These are phyloP conservation scores for Pythium chondricola DNA, from an alignment of 352 stramenopile species.

Conservation along the genomic window DNA sequence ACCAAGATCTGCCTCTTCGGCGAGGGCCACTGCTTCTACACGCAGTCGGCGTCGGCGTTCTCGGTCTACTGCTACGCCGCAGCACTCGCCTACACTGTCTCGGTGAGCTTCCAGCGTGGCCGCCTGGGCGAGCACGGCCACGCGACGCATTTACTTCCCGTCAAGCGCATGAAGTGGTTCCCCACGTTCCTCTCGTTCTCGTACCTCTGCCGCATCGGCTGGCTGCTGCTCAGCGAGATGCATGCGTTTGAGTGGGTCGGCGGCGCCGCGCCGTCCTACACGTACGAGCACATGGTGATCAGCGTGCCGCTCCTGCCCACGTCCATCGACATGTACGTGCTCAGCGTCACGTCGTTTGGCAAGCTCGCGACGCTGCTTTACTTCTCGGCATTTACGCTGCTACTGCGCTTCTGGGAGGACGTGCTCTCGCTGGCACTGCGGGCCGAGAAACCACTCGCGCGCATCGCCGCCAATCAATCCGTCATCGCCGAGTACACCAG, in stretches of 20 bases:
- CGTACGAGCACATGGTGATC: slow-evolving; percentile 73
- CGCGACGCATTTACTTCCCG: slow-evolving; percentile 67
- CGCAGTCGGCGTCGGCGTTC: slow-evolving; percentile 51
- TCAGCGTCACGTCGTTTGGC: slow-evolving; percentile 67
- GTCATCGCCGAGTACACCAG: slow-evolving; percentile 67
- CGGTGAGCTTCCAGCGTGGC: slow-evolving; percentile 61
- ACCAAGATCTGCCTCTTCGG: slow-evolving; percentile 72
- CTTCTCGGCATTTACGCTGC: slow-evolving; percentile 76
- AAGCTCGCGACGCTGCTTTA: slow-evolving; percentile 76
- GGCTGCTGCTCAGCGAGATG: slow-evolving; percentile 73
- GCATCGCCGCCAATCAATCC: slow-evolving; percentile 62
- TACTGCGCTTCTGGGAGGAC: slow-evolving; percentile 79
- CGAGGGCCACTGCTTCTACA: slow-evolving; percentile 72
- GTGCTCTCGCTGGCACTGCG: slow-evolving; percentile 46
- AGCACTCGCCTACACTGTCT: slow-evolving; percentile 65
- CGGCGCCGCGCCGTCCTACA: slow-evolving; percentile 31
- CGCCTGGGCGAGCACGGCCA: slow-evolving; percentile 76
- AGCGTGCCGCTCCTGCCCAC: slow-evolving; percentile 57
- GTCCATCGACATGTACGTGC: slow-evolving; percentile 78
- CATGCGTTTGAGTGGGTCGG: slow-evolving; percentile 78
- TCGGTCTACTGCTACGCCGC: slow-evolving; percentile 64
- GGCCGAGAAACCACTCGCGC: slow-evolving; percentile 49
- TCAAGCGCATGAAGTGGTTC: slow-evolving; percentile 82
- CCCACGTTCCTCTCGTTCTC: slow-evolving; percentile 70
- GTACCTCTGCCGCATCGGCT: slow-evolving; percentile 65